Percentiles rank a stretch among this genome's conserved stretches.
Evolutionary conservation across 805 yeast genomes (phyloP).

Genomic region (Candida alai): DNA sequence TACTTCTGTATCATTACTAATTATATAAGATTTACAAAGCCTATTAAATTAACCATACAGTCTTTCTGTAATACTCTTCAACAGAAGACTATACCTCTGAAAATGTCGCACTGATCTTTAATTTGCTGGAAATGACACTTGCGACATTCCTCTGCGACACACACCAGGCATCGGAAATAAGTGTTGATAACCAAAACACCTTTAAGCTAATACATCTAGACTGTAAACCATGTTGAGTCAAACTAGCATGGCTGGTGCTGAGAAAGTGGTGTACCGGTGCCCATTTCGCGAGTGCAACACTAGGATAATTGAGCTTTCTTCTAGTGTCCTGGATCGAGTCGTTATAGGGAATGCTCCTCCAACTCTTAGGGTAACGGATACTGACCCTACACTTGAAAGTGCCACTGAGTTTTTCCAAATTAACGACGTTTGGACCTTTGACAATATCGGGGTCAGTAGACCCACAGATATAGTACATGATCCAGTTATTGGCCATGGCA

Average conservation of each 20-base stretch:
- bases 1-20: too few relatives aligned
- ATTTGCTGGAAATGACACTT: too few relatives aligned
- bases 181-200: too few relatives aligned
- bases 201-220: too few relatives aligned
- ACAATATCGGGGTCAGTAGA: conserved; percentile 71
- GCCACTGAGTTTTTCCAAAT: conserved; percentile 37
- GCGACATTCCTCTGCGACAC: too few relatives aligned
- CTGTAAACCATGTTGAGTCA: background rate
- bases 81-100: too few relatives aligned
- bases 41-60: too few relatives aligned
- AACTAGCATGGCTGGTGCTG: background rate
- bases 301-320: conserved; percentile 10
- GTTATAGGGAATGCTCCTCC: conserved; percentile 23
- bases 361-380: conserved; percentile 18
- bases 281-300: conserved; percentile 20
- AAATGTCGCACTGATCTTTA: too few relatives aligned
- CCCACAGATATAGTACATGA: conserved; percentile 23
- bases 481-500: conserved; percentile 11
- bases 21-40: too few relatives aligned
- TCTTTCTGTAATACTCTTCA: too few relatives aligned
- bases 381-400: conserved; percentile 4
- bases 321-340: conserved; percentile 1
- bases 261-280: conserved; percentile 14
- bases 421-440: conserved; percentile 72
- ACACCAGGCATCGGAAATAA: too few relatives aligned